Base-by-base conservation (phyloP, 2,329 filamentous ascomycete species). In the Neonectria faginata region DNA sequence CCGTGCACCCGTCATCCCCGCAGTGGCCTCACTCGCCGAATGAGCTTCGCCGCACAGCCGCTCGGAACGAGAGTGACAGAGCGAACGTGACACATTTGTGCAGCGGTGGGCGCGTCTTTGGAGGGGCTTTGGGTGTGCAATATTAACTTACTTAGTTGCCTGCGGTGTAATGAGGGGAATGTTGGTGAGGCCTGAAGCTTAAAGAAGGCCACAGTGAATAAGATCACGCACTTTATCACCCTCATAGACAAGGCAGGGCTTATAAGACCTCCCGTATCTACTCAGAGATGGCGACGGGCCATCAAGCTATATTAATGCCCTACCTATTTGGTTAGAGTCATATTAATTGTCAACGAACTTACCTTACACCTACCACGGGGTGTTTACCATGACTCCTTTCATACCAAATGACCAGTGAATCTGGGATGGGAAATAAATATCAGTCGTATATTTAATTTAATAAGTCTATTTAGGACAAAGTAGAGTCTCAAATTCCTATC, bases 1-100 rank as follows among this genome's bases (percentile, higher is more conserved):
- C 60, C 60, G 54, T 52, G 27, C 47, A 57, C 27, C 60, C 53
- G 60, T 48, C 39, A 50, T 60, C 57, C 53, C 53, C 60, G 52
- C 58, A 55, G 58, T 50, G 39, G 53, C 53, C 60, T 62, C 60
- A 57, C 36, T 57, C 44, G 31, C 52, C 52, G 42, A 61, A 61
- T 47, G 52, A 57, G 53, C 27, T 29, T 51, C 50, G 52, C 39
- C n/a, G 53, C 53, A 62, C 60, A 62, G 60, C 60, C 54, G 45
- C 36, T 29, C 7, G 36, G 16, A n/a, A 18, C 12, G 22, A n/a
- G 31, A 31, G 22, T 16, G 48, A 14, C 9, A 7, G 31, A 31
- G 22, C 14, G 48, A 14, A 16, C 16, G 20, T 14, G 48, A 33
- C 48, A 33, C 22, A 25, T 27, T 14, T 48, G 14, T n/a, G 27